Conservation (phyloP, 441 rosid genomes). For the Codiaeum variegatum region DNA sequence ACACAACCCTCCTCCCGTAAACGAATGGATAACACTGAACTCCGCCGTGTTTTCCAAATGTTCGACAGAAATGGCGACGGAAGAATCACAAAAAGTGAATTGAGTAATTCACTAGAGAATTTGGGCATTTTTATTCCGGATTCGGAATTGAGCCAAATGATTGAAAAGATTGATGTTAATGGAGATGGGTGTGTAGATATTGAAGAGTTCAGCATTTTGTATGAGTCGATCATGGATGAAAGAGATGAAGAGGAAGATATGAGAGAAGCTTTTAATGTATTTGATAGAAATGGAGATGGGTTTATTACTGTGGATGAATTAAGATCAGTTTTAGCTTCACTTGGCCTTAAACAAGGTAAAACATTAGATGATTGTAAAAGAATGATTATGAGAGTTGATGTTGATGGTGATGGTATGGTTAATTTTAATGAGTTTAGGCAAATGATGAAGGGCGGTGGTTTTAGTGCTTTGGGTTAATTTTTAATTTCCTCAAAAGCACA, state of each 20-base stretch:
- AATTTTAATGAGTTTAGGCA: conserved; percentile 64
- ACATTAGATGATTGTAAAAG: conserved; percentile 61
- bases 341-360: conserved; percentile 73
- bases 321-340: conserved; percentile 57
- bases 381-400: conserved; percentile 77
- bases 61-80: conserved; percentile 81
- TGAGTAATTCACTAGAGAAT: conserved; percentile 55
- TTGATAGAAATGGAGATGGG: conserved; percentile 83
- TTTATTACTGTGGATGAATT: conserved; percentile 72
- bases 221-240: conserved; percentile 48
- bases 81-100: conserved; percentile 51
- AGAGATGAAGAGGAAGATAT: conserved; percentile 66
- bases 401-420: conserved; percentile 87
- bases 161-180: conserved; percentile 57
- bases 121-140: conserved; percentile 69
- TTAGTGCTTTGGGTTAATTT: conserved; percentile 35
- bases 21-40: conserved; percentile 56
- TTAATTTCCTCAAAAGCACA: neutral
- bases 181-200: conserved; percentile 72
- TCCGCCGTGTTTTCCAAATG: conserved; percentile 61
- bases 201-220: conserved; percentile 64
- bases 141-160: conserved; percentile 56
- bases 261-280: conserved; percentile 79
- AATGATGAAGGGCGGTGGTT: conserved; percentile 74
- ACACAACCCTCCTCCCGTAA: neutral